Evolutionary conservation across 192 early-diverging fungal species (phyloP), one percentile per base, ranked within the genome.

Genomic region (Piromyces finnis): DNA sequence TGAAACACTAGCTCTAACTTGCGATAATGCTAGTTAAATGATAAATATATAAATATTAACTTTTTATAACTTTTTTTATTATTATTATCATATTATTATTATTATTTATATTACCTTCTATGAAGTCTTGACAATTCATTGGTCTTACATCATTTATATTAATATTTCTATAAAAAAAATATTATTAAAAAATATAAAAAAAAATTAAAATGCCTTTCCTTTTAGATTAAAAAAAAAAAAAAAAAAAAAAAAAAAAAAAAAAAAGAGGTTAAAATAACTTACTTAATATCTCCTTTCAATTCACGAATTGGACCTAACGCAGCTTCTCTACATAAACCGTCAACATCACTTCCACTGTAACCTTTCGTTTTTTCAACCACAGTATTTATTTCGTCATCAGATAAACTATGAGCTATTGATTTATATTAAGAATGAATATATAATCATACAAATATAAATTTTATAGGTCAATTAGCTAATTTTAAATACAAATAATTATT

Each of bases 1-100:
- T 36, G 93, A 93, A 17, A 97, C 95, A 86, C 93, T 94, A 16
- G 95, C 93, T 2, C 92, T 85, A 29, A 97, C 91, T 18, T 81
- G 82, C 3, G 30, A 78, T 26, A 27, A 83, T 78, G 29, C 79
- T 28, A 15, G 22, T 30, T n/a, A n/a, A n/a, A n/a, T n/a, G n/a
- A 78, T 16, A 81, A 30, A 39, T 28, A 22, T 14, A 82, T 28
- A 29, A 9, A 83, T 85, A 85, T 13, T 29, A 15, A 7, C 81
- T 29, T n/a, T 78, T 27, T 29, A 26, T 29, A 15, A 22, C 36
- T 77, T 39, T 79, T 83, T 84, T 88, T 83, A 96, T 94, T 26
- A 89, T 92, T 79, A 96, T 83, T 2, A 94, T 35, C 3, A 7
- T 7, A 35, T 7, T 35, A 35, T 17, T 22, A 39, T 39, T 14